Conservation (phyloP, 1,284 basidiomycete genomes). For the Trametes pubescens region DNA sequence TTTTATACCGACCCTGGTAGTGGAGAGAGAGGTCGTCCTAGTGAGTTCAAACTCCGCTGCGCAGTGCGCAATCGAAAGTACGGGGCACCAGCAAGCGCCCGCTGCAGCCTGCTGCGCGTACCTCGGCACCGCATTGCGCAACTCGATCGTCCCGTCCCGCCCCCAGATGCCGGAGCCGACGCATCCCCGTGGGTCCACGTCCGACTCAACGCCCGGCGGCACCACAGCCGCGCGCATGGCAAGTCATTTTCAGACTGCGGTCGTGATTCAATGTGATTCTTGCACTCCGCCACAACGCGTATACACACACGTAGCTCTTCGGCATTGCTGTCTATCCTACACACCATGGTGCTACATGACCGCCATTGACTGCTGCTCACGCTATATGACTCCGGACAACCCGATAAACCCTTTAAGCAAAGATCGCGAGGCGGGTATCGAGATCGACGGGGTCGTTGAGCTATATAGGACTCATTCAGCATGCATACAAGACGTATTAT, state of each 20-base stretch:
- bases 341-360: constrained; percentile 18
- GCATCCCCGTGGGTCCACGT: not conserved
- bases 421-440: constrained; percentile 69
- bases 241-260: not conserved
- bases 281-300: not conserved
- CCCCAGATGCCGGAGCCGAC: constrained; percentile 13
- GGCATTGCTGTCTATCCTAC: constrained; percentile 29
- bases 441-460: constrained; percentile 77
- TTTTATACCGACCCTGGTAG: constrained; percentile 18
- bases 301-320: not conserved
- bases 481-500: constrained; percentile 4
- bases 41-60: constrained; percentile 37
- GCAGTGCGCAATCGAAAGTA: constrained; percentile 32
- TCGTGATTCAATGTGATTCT: constrained; percentile 2
- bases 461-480: constrained; percentile 43
- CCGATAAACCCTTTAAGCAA: constrained; percentile 55
- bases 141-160: constrained; percentile 17
- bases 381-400: constrained; percentile 3
- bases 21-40: constrained; percentile 7
- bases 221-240: not conserved
- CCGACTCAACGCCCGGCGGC: not conserved
- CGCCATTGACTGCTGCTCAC: not conserved
- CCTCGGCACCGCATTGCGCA: constrained; percentile 30
- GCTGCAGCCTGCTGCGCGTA: constrained; percentile 23
- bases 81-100: constrained; percentile 13